These are phyloP conservation scores for Abortiporus biennis DNA, from an alignment of 1,284 basidiomycete genomes.

Conservation along the genomic window DNA sequence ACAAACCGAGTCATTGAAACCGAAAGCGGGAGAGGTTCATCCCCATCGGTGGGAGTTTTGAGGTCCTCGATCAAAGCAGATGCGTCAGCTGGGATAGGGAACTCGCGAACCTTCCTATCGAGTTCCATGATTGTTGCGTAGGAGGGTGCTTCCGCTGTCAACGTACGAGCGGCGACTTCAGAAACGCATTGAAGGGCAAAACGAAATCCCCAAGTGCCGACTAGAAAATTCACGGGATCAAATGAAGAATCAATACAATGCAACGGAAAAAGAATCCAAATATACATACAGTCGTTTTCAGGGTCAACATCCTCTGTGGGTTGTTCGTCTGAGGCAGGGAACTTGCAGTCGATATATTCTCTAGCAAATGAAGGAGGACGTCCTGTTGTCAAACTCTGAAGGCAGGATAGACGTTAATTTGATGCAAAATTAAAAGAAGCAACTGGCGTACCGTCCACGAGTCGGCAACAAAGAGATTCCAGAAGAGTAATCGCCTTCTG, in stretches of 20 bases:
- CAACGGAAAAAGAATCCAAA: neutral
- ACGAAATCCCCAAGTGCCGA: conserved; percentile 52
- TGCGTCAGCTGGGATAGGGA: conserved; percentile 43
- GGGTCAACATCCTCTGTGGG: conserved; percentile 22
- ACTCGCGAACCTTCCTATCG: conserved; percentile 64
- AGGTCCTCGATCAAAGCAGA: conserved; percentile 27
- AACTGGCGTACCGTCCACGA: conserved; percentile 23
- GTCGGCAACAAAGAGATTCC: conserved; percentile 36
- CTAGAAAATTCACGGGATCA: conserved; percentile 25
- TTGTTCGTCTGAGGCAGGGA: conserved; percentile 17
- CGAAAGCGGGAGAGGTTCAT: conserved; percentile 18
- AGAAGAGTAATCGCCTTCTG: conserved; percentile 34
- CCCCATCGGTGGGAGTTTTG: conserved; percentile 17
- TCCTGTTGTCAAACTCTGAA: conserved; percentile 35
- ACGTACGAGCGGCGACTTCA: conserved; percentile 55
- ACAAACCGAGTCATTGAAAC: conserved; percentile 36
- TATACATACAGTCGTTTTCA: conserved; percentile 34
- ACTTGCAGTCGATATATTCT: conserved; percentile 26
- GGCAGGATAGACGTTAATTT: conserved; percentile 23
- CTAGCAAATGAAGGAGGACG: conserved; percentile 25
- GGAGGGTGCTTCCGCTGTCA: conserved; percentile 55
- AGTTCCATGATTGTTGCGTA: conserved; percentile 69
- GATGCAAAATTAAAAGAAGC: neutral
- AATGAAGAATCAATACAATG: neutral
- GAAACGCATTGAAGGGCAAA: conserved; percentile 63